These are phyloP conservation scores for Solanum pennellii DNA, from an alignment of 257 asterid genomes.

Conservation along the genomic window DNA sequence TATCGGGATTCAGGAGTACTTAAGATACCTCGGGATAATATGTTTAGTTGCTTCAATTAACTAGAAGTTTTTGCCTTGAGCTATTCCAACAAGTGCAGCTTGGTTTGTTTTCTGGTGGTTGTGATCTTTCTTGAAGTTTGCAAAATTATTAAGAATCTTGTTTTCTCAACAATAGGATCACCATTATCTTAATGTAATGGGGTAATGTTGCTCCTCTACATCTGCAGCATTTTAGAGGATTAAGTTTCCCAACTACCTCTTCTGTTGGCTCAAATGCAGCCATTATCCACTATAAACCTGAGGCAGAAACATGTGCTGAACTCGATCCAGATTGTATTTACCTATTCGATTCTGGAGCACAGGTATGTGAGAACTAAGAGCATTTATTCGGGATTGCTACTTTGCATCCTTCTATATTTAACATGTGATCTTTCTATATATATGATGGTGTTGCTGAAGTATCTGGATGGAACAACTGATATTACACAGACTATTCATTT, in stretches of 20 bases:
- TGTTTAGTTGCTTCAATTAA: neutral
- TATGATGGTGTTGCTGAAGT: conserved; percentile 30
- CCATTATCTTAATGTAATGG: neutral
- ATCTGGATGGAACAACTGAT: conserved; percentile 97
- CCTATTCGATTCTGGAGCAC: conserved; percentile 97
- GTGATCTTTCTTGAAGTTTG: neutral
- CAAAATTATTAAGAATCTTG: neutral
- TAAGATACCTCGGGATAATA: neutral
- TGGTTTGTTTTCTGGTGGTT: neutral
- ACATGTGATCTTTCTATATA: neutral
- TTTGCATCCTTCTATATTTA: neutral
- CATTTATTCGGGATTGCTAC: neutral
- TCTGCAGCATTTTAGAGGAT: conserved; percentile 72
- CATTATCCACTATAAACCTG: conserved; percentile 72
- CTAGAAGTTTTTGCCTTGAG: neutral
- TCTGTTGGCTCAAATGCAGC: conserved; percentile 96
- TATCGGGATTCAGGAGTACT: neutral
- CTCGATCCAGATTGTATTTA: conserved; percentile 73
- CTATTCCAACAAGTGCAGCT: neutral
- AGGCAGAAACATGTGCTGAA: conserved; percentile 73
- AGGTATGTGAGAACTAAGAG: conserved; percentile 35
- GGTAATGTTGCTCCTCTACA: neutral
- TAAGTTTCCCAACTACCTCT: conserved; percentile 92
- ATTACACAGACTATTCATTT: conserved; percentile 93
- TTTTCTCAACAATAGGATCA: neutral